phyloP scores from a whole-genome alignment of 1,284 basidiomycete species.

The Cutaneotrichosporon sp. region DNA sequence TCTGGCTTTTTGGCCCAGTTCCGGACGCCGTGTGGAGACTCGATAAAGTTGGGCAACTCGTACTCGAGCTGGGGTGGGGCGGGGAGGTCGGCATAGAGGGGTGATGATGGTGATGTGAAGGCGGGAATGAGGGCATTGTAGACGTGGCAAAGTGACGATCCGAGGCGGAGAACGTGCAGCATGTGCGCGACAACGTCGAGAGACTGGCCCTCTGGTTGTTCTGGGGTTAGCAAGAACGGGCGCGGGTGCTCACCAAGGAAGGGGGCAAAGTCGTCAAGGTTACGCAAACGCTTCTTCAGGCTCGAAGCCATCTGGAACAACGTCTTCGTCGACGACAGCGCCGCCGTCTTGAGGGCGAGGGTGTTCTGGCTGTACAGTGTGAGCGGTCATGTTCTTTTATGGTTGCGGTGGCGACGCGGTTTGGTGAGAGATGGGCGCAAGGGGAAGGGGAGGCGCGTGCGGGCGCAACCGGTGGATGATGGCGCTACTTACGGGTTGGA shows the following conservation, averaged over 20 bases:
- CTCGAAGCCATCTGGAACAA: conserved; percentile 50
- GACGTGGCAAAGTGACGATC: conserved; percentile 89
- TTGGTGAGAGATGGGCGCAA: neutral
- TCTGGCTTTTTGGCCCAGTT: conserved; percentile 60
- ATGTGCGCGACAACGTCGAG: conserved; percentile 74
- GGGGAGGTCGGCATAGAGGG: conserved; percentile 58
- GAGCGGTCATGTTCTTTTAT: neutral
- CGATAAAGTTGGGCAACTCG: conserved; percentile 61
- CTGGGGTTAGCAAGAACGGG: conserved; percentile 27
- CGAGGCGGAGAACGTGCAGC: conserved; percentile 89
- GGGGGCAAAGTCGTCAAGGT: conserved; percentile 47
- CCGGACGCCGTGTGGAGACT: conserved; percentile 63
- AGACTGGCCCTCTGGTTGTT: conserved; percentile 47
- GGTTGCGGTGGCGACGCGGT: neutral
- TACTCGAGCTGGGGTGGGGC: conserved; percentile 41
- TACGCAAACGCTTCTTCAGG: conserved; percentile 43
- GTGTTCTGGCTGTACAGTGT: conserved; percentile 44
- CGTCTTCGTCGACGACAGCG: conserved; percentile 48
- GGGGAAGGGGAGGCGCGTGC: neutral
- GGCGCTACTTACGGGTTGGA: conserved; percentile 44
- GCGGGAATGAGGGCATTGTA: conserved; percentile 81
- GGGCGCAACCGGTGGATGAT: neutral
- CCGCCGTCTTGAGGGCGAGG: conserved; percentile 52
- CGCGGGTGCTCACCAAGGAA: conserved; percentile 44
- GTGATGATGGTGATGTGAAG: conserved; percentile 57